Base-by-base conservation (phyloP, 179 eudicot species). In the Carnegiea gigantea region DNA sequence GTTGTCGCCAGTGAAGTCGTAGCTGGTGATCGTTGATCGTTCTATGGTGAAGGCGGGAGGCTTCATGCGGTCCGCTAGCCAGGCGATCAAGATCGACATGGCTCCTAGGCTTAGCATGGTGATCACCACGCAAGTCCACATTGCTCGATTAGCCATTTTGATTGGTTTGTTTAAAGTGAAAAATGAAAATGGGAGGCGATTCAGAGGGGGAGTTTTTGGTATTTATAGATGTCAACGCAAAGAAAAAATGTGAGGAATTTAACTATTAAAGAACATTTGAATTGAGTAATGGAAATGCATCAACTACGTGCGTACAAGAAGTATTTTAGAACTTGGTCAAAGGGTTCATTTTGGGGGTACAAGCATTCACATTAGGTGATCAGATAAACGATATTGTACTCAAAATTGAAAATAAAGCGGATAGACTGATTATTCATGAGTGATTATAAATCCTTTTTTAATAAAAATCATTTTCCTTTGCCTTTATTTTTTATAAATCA, bases 1-100 rank as follows among this genome's bases (percentile, higher is more conserved):
- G 44, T 79, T 79, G 12, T 77, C 53, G 30, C 48, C 5, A n/a
- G 82, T 79, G 67, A 79, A 67, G 46, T 86, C 72, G 84, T 76
- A 79, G 79, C 59, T 62, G 44, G 28, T 65, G 43, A 81, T 13
- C 26, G 81, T 40, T 64, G 78, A 79, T 73, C 65, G 75, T 44
- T 75, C 54, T 43, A 84, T 17, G 59, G 75, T 6, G 79, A 83
- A 62, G 28, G 79, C n/a, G 0, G 85, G 85, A 43, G 77, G 36
- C 36, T 73, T 76, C 79, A 79, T 74, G 48, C 51, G 68, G 43
- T 83, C 85, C 6, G 82, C 60, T 20, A 65, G 73, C 79, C 82
- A 83, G 0, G 78, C 85, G 70, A 83, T 79, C n/a, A 83, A 51
- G 33, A 75, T 44, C 0, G 82, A 79, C 10, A 70, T 49, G 14